phyloP scores from a whole-genome alignment of 2,329 filamentous ascomycete species.

The Hymenoscyphus albidus region DNA sequence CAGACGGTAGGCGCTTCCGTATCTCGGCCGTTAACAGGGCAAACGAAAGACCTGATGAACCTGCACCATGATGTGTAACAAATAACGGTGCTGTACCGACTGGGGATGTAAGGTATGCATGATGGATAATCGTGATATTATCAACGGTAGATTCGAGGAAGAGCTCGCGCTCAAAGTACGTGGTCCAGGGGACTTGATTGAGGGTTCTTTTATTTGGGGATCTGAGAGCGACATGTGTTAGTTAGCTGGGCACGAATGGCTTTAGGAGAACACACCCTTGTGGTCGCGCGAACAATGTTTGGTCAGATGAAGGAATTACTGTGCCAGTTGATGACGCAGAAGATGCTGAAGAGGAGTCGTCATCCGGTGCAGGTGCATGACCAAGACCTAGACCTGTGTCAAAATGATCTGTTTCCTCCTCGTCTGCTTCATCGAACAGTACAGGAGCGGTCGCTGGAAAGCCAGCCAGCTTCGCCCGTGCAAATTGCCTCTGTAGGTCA shows the following conservation, averaged over 20 bases:
- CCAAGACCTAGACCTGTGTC: conserved; percentile 40
- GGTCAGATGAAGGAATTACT: conserved; percentile 73
- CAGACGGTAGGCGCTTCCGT: conserved; percentile 68
- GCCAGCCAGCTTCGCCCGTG: conserved; percentile 66
- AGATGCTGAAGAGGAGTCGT: conserved; percentile 71
- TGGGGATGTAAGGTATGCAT: conserved; percentile 85
- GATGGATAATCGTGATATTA: conserved; percentile 57
- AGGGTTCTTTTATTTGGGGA: conserved; percentile 33
- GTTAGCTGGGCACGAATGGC: conserved; percentile 4
- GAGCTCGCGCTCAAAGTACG: conserved; percentile 86
- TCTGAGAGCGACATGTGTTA: conserved; percentile 23
- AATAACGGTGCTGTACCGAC: conserved; percentile 72
- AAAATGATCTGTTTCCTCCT: conserved; percentile 40
- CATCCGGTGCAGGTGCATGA: conserved; percentile 40
- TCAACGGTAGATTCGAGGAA: conserved; percentile 55
- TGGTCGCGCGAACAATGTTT: conserved; percentile 69
- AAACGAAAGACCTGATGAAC: conserved; percentile 90
- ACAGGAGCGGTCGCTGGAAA: conserved; percentile 50
- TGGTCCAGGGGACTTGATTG: conserved; percentile 63
- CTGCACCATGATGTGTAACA: conserved; percentile 91
- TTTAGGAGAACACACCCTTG: conserved; percentile 51
- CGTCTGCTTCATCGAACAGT: conserved; percentile 49
- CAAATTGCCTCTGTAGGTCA: conserved; percentile 74
- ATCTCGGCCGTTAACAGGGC: conserved; percentile 76
- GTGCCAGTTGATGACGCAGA: conserved; percentile 93